These are phyloP conservation scores for Lasiodiplodia gonubiensis DNA, from an alignment of 2,329 filamentous ascomycete genomes.

Conservation along the genomic window DNA sequence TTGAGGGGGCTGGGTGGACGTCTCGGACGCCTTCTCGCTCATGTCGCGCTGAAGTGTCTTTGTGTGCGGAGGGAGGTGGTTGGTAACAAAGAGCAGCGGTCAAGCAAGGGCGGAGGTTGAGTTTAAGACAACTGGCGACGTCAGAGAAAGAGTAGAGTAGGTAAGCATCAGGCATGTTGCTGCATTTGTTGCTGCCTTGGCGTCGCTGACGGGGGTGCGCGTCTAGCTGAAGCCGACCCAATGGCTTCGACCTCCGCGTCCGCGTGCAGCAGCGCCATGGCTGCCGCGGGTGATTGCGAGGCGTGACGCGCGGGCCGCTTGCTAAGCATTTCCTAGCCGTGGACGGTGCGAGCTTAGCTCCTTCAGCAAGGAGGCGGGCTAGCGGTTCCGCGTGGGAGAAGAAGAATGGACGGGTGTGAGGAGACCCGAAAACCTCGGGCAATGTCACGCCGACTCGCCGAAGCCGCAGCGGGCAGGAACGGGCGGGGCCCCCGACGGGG, in stretches of 20 bases:
- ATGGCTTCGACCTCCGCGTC: neutral
- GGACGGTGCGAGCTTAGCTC: neutral
- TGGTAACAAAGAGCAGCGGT: neutral
- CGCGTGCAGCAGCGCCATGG: neutral
- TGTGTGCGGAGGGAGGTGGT: neutral
- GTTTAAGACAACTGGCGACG: neutral
- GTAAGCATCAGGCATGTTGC: neutral
- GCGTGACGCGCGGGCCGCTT: neutral
- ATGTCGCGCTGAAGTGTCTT: neutral
- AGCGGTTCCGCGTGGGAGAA: neutral
- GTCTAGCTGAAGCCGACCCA: neutral
- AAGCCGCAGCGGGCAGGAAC: neutral
- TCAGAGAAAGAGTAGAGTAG: neutral
- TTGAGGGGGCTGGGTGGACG: neutral
- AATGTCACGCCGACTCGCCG: neutral
- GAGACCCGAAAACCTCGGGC: slow-evolving; percentile 16
- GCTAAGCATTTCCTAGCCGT: slow-evolving; percentile 3
- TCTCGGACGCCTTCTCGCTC: neutral
- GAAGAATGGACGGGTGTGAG: neutral
- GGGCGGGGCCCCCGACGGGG: slow-evolving; percentile 1
- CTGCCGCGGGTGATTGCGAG: neutral
- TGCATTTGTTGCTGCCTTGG: neutral
- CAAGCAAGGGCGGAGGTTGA: neutral
- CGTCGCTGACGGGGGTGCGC: neutral
- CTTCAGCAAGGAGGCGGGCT: neutral